These are phyloP conservation scores for Lumnitzera racemosa DNA, from an alignment of 345 rosid genomes.

Conservation along the genomic window DNA sequence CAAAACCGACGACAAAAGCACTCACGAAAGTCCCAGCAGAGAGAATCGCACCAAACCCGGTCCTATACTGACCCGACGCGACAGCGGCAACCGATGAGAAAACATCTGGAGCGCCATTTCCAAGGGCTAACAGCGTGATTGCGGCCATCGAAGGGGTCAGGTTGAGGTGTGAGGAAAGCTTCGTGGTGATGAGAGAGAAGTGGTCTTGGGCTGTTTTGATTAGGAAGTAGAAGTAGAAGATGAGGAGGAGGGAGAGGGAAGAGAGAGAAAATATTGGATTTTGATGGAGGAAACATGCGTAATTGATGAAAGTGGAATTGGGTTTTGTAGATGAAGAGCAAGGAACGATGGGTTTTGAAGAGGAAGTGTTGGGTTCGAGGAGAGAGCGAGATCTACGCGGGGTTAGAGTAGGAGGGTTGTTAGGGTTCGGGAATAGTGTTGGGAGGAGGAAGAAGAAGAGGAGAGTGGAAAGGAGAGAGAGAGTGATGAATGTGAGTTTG, in stretches of 20 bases:
- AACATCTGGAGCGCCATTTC: constrained; percentile 94
- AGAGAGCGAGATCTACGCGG: constrained; percentile 45
- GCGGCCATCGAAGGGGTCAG: constrained; percentile 92
- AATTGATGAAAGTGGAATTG: constrained; percentile 48
- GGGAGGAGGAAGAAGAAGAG: constrained; percentile 35
- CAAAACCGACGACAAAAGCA: constrained; percentile 90
- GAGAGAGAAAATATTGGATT: constrained; percentile 51
- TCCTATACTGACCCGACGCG: constrained; percentile 72
- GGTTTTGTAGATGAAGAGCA: constrained; percentile 26
- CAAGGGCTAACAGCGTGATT: constrained; percentile 83
- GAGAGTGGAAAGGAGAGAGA: constrained; percentile 40
- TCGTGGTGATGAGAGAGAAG: constrained; percentile 84
- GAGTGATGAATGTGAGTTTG: constrained; percentile 25
- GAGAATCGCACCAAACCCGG: constrained; percentile 86
- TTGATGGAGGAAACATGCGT: constrained; percentile 44
- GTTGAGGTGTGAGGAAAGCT: constrained; percentile 56
- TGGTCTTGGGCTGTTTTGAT: constrained; percentile 92
- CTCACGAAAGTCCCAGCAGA: constrained; percentile 93
- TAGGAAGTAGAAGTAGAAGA: constrained; percentile 78
- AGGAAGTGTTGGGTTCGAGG: constrained; percentile 15
- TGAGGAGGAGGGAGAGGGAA: constrained; percentile 42
- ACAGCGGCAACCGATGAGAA: constrained; percentile 83
- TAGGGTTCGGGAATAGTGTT: constrained; percentile 13
- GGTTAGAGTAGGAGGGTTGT: constrained; percentile 10
- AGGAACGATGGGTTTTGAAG: constrained; percentile 13